Evolutionary conservation across 148 eudicot genomes (phyloP).

Genomic region (Suaeda aralocaspica): DNA sequence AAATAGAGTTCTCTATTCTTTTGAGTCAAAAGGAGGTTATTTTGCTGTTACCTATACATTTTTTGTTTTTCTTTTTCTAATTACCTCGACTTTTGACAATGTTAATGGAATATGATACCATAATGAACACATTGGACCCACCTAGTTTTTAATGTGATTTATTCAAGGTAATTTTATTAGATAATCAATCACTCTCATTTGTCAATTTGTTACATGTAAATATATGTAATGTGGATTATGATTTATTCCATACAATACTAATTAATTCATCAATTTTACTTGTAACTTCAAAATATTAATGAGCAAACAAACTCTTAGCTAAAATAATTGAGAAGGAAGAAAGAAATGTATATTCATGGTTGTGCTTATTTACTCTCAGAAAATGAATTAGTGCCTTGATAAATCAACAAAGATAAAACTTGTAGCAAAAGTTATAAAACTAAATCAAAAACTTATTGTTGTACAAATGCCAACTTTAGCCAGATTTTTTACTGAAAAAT

Average conservation of each 20-base stretch:
- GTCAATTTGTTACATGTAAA: too few relatives aligned
- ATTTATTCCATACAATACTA: too few relatives aligned
- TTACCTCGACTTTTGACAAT: conserved; percentile 11
- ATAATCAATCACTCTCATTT: too few relatives aligned
- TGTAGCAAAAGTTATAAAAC: too few relatives aligned
- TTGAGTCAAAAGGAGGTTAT: conserved; percentile 13
- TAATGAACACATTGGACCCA: conserved; percentile 18
- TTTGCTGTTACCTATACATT: conserved; percentile 7
- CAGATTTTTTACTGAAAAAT: not conserved
- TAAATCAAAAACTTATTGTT: too few relatives aligned
- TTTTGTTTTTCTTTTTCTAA: not conserved
- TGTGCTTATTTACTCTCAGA: too few relatives aligned
- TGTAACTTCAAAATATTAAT: not conserved
- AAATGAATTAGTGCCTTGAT: too few relatives aligned
- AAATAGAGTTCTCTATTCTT: not conserved
- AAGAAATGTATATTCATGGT: too few relatives aligned
- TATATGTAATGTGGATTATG: too few relatives aligned
- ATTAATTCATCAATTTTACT: not conserved
- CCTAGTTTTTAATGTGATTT: not conserved
- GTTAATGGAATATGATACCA: conserved; percentile 25
- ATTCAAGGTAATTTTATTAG: not conserved
- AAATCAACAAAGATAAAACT: too few relatives aligned
- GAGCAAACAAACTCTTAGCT: not conserved
- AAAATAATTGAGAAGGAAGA: too few relatives aligned
- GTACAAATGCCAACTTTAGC: too few relatives aligned